phyloP scores from a whole-genome alignment of 2,329 filamentous ascomycete genomes.

The Nothophoma quercina region DNA sequence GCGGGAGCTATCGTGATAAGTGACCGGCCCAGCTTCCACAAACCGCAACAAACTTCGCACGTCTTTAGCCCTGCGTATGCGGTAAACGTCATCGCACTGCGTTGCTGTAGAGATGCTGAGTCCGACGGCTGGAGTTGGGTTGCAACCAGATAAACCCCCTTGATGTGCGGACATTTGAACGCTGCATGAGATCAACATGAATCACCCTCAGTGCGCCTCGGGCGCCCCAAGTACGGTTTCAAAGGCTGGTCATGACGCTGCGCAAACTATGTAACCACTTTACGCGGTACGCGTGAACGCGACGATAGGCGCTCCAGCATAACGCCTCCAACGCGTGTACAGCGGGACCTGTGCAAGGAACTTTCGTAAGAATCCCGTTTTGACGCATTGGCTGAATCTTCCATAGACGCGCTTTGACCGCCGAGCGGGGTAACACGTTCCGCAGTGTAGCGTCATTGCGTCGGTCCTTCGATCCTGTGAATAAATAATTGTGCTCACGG shows the following conservation, averaged over 20 bases:
- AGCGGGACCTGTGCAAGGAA: conserved; percentile 15
- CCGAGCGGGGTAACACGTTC: conserved; percentile 30
- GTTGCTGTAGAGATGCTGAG: conserved; percentile 11
- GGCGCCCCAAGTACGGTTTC: conserved; percentile 17
- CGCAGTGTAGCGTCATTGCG: conserved; percentile 28
- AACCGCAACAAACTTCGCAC: conserved; percentile 5
- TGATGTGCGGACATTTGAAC: conserved; percentile 1
- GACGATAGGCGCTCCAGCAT: not conserved
- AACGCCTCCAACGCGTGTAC: conserved; percentile 15
- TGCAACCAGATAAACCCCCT: conserved; percentile 9
- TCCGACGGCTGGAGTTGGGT: not conserved
- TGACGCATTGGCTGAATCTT: conserved; percentile 32
- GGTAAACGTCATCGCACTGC: conserved; percentile 11
- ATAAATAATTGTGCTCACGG: conserved; percentile 21
- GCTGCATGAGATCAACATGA: conserved; percentile 22
- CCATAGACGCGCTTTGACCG: conserved; percentile 27
- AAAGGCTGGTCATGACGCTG: conserved; percentile 8
- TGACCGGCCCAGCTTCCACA: conserved; percentile 10
- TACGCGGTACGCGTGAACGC: conserved; percentile 19
- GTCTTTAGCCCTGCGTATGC: not conserved
- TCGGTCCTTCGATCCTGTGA: conserved; percentile 28
- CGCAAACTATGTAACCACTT: conserved; percentile 13
- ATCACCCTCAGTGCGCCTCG: conserved; percentile 11
- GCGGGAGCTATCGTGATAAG: conserved; percentile 10
- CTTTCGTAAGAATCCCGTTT: conserved; percentile 24